Conservation (phyloP, 1,139 yeast species). For the Yamadazyma membranifaciens region DNA sequence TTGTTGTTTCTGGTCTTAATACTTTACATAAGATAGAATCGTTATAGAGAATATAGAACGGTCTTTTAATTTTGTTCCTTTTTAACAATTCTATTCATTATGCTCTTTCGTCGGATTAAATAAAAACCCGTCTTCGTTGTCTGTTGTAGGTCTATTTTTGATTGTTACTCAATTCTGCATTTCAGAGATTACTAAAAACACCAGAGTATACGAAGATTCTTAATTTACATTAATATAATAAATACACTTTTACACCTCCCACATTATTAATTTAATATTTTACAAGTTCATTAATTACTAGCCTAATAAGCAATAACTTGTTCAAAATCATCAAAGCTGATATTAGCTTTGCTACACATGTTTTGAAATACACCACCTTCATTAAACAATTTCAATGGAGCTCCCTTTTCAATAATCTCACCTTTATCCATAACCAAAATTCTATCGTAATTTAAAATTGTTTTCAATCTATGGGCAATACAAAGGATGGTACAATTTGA, state of each 20-base stretch:
- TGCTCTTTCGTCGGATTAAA: no score
- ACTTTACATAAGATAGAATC: background rate
- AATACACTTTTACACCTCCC: background rate
- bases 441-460: slow-evolving; percentile 37
- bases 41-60: no score
- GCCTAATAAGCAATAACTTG: slow-evolving; percentile 16
- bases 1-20: background rate
- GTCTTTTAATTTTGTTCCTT: no score
- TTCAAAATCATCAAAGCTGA: slow-evolving; percentile 23
- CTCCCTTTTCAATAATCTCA: slow-evolving; percentile 23
- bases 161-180: no score
- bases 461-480: slow-evolving; percentile 36
- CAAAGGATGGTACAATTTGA: slow-evolving; percentile 38
- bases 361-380: slow-evolving; percentile 33
- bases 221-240: background rate
- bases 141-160: no score
- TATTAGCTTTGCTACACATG: slow-evolving; percentile 38
- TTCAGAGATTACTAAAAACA: background rate
- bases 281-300: background rate
- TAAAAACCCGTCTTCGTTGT: no score
- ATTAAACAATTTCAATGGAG: slow-evolving; percentile 23
- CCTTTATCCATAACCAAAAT: slow-evolving; percentile 35
- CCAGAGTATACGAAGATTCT: background rate
- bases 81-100: no score
- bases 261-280: no score